Evolutionary conservation across 495 filamentous ascomycete species (phyloP), one percentile per base, ranked within the genome.

Genomic region (Hyaloscypha bicolor): DNA sequence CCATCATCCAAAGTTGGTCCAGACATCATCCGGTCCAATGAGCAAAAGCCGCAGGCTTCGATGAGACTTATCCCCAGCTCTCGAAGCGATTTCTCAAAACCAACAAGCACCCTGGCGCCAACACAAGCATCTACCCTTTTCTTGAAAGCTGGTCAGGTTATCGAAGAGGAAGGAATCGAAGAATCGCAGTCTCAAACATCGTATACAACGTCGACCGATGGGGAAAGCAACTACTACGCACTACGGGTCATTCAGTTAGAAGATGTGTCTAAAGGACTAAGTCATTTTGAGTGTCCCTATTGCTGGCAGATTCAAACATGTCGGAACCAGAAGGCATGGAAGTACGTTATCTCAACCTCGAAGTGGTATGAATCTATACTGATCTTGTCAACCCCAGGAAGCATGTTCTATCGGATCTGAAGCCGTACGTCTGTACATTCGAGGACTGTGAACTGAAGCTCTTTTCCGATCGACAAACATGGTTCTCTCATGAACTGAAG

Each of bases 201-300:
- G 1, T 70, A 66, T 56, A 63, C 68, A 21, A 66, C 68, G 4
- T 62, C 63, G 2, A 55, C 60, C 2, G 60, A 61, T 21, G 63
- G 67, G 25, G 59, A 63, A 3, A 29, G 39, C 21, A 64, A 35
- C 55, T 37, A 21, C 37, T 21, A 37, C 11, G 60, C 16, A 8
- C 53, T 72, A n/a, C 53, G 16, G 16, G 63, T 69, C 31, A 48
- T 67, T 22, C 55, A 9, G 4, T 21, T 68, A 8, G 62, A 69
- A 31, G 35, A 63, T 51, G 66, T 63, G 21, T 48, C 37, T 9
- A 48, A 63, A 39, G 55, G 52, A 19, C n/a, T 60, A 2, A 9
- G 52, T 1, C 75, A 71, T 37, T 77, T 80, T 52, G 69, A 75
- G 57, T 80, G 77, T 39, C 76, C 72, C 1, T 78, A 75, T 32